A percentile compares a stretch with the other conserved stretches of the same genome.
Evolutionary conservation across 768 basidiomycete genomes (phyloP).

Genomic region (Trametes meyenii): DNA sequence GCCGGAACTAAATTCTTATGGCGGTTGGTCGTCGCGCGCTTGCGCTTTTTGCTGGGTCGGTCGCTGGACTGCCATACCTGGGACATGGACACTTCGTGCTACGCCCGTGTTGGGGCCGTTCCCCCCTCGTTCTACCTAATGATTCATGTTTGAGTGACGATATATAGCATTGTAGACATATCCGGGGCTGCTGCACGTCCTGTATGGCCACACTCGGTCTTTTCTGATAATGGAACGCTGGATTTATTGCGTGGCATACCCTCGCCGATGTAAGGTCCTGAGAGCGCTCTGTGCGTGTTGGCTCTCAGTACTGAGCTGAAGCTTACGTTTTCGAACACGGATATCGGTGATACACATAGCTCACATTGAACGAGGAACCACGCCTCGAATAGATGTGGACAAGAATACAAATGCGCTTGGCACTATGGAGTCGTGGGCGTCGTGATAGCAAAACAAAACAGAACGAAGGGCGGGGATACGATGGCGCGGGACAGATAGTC

Average conservation of each 20-base stretch:
- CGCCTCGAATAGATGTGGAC: conserved; percentile 19
- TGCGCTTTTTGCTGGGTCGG: conserved; percentile 11
- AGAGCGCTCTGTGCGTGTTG: too few relatives aligned
- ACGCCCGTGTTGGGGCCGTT: neutral
- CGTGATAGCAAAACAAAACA: conserved; percentile 26
- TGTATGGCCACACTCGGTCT: neutral
- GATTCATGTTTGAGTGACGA: conserved; percentile 14
- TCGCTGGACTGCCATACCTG: conserved; percentile 11
- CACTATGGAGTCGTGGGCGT: conserved; percentile 17
- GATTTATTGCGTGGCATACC: neutral
- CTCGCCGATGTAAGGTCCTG: neutral
- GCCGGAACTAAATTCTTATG: conserved; percentile 55
- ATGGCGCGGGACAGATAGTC: conserved; percentile 12
- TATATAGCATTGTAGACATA: conserved; percentile 16
- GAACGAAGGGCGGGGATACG: conserved; percentile 19
- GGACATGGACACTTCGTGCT: conserved; percentile 22
- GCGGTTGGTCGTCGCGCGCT: neutral
- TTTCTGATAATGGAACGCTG: conserved; percentile 9
- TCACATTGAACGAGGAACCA: conserved; percentile 22
- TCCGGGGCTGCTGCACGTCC: conserved; percentile 7
- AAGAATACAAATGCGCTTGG: conserved; percentile 23
- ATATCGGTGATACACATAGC: neutral
- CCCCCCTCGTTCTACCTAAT: neutral
- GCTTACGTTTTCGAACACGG: neutral
- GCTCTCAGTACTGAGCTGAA: too few relatives aligned